phyloP scores from a whole-genome alignment of 2,329 filamentous ascomycete genomes.

The Alternaria arborescens region DNA sequence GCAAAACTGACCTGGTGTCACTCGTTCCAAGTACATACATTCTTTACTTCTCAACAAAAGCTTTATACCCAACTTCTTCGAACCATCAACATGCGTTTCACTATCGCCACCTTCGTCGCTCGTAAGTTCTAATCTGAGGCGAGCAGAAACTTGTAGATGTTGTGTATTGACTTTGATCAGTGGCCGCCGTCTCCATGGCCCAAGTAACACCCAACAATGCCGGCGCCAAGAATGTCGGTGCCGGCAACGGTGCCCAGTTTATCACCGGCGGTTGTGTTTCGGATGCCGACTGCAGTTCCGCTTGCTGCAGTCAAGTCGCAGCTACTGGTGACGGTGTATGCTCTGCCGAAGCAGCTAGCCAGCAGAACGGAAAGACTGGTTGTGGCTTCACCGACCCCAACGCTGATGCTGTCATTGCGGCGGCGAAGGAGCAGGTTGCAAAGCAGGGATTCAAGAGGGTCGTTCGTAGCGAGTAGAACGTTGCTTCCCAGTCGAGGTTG shows the following conservation, averaged over 20 bases:
- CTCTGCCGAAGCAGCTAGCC: conserved; percentile 37
- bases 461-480: conserved; percentile 17
- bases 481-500: not conserved
- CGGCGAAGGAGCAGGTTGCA: conserved; percentile 40
- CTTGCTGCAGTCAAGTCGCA: conserved; percentile 36
- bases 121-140: conserved; percentile 6
- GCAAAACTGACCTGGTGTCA: conserved; percentile 42
- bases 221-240: conserved; percentile 38
- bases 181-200: conserved; percentile 26
- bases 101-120: conserved; percentile 25
- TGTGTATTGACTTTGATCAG: conserved; percentile 6
- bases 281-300: conserved; percentile 40
- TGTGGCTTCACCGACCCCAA: conserved; percentile 44
- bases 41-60: conserved; percentile 10
- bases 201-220: conserved; percentile 40
- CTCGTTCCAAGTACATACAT: conserved; percentile 28
- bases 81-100: conserved; percentile 28
- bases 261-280: conserved; percentile 44
- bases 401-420: conserved; percentile 37
- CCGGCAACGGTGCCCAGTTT: conserved; percentile 40
- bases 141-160: no score
- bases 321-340: conserved; percentile 38
- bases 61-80: not conserved
- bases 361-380: conserved; percentile 44
- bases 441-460: conserved; percentile 43